Evolutionary conservation across 106 monocot genomes (phyloP).

Genomic region (Phalaenopsis equestris): DNA sequence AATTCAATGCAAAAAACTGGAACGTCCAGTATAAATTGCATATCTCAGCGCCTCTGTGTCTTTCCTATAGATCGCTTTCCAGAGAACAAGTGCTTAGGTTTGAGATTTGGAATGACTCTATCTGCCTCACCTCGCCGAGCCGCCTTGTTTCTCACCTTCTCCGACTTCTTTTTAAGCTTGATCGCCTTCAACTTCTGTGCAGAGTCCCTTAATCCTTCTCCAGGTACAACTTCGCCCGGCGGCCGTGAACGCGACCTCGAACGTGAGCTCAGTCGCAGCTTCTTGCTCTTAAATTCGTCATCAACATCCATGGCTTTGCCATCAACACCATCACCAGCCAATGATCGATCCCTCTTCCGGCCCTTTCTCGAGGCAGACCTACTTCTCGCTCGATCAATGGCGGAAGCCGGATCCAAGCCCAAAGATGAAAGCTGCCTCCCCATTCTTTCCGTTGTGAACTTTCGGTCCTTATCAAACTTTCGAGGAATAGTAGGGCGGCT

Average conservation of each 20-base stretch:
- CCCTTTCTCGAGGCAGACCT: too few relatives aligned
- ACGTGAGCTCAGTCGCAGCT: conserved; percentile 35
- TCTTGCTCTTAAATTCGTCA: conserved; percentile 44
- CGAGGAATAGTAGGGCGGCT: conserved; percentile 82
- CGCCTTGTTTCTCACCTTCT: conserved; percentile 66
- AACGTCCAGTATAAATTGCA: too few relatives aligned
- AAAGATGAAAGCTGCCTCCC: conserved; percentile 1
- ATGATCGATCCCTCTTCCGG: too few relatives aligned
- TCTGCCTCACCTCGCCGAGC: conserved; percentile 87
- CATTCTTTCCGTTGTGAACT: conserved; percentile 42
- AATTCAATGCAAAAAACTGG: too few relatives aligned
- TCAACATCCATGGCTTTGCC: neutral
- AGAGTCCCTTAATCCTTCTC: conserved; percentile 90
- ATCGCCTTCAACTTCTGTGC: conserved; percentile 69
- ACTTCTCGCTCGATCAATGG: too few relatives aligned
- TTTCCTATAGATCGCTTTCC: conserved; percentile 84
- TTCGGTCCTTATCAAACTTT: conserved; percentile 74
- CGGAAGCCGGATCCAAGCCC: too few relatives aligned
- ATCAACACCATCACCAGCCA: neutral
- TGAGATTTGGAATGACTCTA: conserved; percentile 83
- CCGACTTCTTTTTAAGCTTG: conserved; percentile 57
- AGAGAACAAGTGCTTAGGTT: conserved; percentile 91
- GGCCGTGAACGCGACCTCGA: conserved; percentile 52
- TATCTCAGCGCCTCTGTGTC: conserved; percentile 56
- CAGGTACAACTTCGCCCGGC: conserved; percentile 63